Evolutionary conservation across 2,329 filamentous ascomycete species (phyloP).

Genomic region (Lecanoromycetidae sp.): DNA sequence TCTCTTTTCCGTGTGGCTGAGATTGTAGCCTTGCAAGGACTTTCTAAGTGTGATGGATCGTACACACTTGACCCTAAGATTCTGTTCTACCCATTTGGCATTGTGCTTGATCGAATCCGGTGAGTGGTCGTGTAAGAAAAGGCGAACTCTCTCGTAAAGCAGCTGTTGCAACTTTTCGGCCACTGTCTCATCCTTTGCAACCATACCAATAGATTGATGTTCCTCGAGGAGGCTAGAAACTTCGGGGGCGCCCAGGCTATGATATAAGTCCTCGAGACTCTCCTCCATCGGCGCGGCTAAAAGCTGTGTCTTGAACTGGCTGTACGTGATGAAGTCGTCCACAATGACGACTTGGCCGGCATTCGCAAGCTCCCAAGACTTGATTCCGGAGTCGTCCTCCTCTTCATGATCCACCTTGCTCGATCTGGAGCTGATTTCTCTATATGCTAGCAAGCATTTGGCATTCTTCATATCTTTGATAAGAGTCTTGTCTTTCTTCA

Average conservation of each 20-base stretch:
- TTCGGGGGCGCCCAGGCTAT: conserved; percentile 62
- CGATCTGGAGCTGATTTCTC: conserved; percentile 44
- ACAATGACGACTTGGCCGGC: conserved; percentile 64
- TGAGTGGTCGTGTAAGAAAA: conserved; percentile 79
- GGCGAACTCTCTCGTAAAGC: conserved; percentile 73
- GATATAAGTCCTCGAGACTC: conserved; percentile 69
- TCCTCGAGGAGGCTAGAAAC: conserved; percentile 70
- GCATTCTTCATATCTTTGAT: conserved; percentile 64
- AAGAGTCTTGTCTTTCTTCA: conserved; percentile 69
- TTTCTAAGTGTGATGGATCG: conserved; percentile 65
- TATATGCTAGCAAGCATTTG: conserved; percentile 71
- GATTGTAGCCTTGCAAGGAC: conserved; percentile 57
- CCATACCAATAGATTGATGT: conserved; percentile 58
- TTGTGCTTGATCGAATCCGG: conserved; percentile 74
- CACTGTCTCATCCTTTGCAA: conserved; percentile 53
- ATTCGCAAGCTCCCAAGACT: conserved; percentile 64
- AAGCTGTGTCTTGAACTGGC: conserved; percentile 72
- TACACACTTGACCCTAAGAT: conserved; percentile 66
- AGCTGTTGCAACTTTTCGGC: conserved; percentile 62
- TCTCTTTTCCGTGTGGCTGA: conserved; percentile 61
- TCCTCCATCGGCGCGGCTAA: conserved; percentile 88
- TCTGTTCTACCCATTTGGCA: conserved; percentile 78
- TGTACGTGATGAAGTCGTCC: conserved; percentile 82
- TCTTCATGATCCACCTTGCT: conserved; percentile 31
- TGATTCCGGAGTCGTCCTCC: conserved; percentile 54